Evolutionary conservation across 2,329 filamentous ascomycete genomes (phyloP).

Genomic region (Hypomyces perniciosus): DNA sequence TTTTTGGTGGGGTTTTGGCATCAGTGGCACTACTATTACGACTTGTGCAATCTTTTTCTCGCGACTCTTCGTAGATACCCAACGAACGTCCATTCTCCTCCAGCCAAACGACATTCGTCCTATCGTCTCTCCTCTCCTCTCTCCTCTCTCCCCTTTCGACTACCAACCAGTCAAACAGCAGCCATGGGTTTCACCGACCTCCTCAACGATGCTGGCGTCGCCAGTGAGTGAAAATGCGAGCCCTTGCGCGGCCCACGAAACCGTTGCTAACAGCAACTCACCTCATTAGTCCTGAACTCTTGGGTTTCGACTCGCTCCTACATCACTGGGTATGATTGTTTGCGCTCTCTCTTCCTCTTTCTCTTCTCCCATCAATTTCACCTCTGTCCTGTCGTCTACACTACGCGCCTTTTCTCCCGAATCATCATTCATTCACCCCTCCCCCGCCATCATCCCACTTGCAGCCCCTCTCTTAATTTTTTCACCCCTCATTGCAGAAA

Average conservation of each 20-base stretch:
- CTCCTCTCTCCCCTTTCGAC: neutral
- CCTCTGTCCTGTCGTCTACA: neutral
- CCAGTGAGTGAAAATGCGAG: slow-evolving; percentile 18
- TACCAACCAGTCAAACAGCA: slow-evolving; percentile 14
- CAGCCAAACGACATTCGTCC: neutral
- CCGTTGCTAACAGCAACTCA: slow-evolving; percentile 7
- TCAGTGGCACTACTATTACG: no score
- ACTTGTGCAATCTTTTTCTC: slow-evolving; percentile 7
- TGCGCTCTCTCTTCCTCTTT: neutral
- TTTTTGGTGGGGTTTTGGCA: no score
- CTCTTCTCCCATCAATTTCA: neutral
- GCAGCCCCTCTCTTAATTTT: slow-evolving; percentile 11
- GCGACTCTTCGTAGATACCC: slow-evolving; percentile 13
- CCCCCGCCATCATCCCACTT: neutral
- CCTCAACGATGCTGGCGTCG: slow-evolving; percentile 54
- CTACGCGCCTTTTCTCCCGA: neutral
- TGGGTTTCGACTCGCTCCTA: slow-evolving; percentile 69
- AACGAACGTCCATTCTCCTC: slow-evolving; percentile 2
- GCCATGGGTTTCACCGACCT: slow-evolving; percentile 62
- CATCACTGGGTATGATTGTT: slow-evolving; percentile 64
- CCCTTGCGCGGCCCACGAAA: neutral
- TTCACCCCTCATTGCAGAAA: slow-evolving; percentile 6
- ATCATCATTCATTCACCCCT: slow-evolving; percentile 2
- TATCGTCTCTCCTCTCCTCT: neutral
- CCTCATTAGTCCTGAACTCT: slow-evolving; percentile 54